phyloP scores from a whole-genome alignment of 1,139 yeast genomes.

The Suhomyces yuchorum region DNA sequence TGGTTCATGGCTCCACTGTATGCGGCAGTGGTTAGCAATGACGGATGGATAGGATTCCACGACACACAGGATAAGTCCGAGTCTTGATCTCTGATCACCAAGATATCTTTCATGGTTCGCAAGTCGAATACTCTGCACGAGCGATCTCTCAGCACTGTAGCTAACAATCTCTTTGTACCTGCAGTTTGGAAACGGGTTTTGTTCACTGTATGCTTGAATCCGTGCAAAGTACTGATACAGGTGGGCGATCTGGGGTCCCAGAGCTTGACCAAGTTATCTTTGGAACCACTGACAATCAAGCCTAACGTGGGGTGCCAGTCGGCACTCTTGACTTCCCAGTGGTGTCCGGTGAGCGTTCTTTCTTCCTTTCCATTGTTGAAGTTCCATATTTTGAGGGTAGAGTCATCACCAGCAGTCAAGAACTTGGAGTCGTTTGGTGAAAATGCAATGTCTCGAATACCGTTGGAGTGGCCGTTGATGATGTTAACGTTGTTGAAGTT shows the following conservation, averaged over 20 bases:
- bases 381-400: slow-evolving; percentile 88
- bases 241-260: slow-evolving; percentile 92
- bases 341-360: slow-evolving; percentile 81
- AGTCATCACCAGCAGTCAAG: slow-evolving; percentile 91
- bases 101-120: slow-evolving; percentile 76
- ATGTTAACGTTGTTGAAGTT: slow-evolving; percentile 95
- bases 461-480: slow-evolving; percentile 76
- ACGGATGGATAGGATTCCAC: slow-evolving; percentile 91
- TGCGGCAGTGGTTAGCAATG: slow-evolving; percentile 81
- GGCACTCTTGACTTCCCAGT: slow-evolving; percentile 97
- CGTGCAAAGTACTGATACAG: slow-evolving; percentile 80
- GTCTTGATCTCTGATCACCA: slow-evolving; percentile 75
- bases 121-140: slow-evolving; percentile 87
- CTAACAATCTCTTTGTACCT: slow-evolving; percentile 68
- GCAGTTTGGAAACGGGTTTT: slow-evolving; percentile 80
- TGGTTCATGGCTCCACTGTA: slow-evolving; percentile 87
- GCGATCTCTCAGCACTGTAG: slow-evolving; percentile 86
- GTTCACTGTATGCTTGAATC: slow-evolving; percentile 90
- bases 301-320: slow-evolving; percentile 97
- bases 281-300: slow-evolving; percentile 82
- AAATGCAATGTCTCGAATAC: slow-evolving; percentile 83
- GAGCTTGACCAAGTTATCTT: slow-evolving; percentile 86
- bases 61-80: slow-evolving; percentile 82
- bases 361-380: slow-evolving; percentile 90
- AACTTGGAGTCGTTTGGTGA: slow-evolving; percentile 89